Conservation (phyloP, 352 stramenopile species). For the Pythium monospermum region DNA sequence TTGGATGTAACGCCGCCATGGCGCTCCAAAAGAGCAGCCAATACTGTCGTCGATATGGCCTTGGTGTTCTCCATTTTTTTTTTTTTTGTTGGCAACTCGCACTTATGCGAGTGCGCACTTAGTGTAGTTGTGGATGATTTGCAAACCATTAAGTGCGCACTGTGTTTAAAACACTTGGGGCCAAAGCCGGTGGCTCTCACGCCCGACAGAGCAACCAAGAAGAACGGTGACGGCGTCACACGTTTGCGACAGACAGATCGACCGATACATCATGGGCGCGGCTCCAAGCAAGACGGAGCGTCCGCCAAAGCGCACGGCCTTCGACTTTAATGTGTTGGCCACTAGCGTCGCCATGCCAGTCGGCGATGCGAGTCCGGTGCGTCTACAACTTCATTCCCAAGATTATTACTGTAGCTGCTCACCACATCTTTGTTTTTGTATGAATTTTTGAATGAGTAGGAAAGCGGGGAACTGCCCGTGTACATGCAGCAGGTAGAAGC, state of each 20-base stretch:
- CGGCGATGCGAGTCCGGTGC: conserved; percentile 30
- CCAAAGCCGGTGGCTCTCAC: conserved; percentile 20
- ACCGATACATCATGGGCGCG: conserved; percentile 41
- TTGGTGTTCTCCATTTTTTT: too few relatives aligned
- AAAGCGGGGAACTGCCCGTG: conserved; percentile 44
- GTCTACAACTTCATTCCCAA: too few relatives aligned
- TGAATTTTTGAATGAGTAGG: conserved; percentile 18
- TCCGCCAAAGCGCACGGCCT: conserved; percentile 5
- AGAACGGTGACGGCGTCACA: conserved; percentile 16
- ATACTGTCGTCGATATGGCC: too few relatives aligned
- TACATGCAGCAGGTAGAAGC: conserved; percentile 81
- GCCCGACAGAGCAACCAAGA: conserved; percentile 2
- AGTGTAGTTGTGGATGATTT: too few relatives aligned
- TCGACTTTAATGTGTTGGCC: conserved; percentile 51
- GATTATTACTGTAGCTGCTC: too few relatives aligned
- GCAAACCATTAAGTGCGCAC: conserved; percentile 1
- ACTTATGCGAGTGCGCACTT: too few relatives aligned
- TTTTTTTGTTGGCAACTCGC: too few relatives aligned
- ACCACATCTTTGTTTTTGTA: neutral
- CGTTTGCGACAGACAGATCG: too few relatives aligned
- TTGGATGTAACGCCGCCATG: too few relatives aligned
- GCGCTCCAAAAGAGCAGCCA: too few relatives aligned
- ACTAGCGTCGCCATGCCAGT: conserved; percentile 38
- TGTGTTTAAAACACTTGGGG: conserved; percentile 29
- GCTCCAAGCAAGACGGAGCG: conserved; percentile 35